Evolutionary conservation across 108 stramenopile genomes (phyloP), one percentile per base, ranked within the genome.

Genomic region (Epithemia pelagica): DNA sequence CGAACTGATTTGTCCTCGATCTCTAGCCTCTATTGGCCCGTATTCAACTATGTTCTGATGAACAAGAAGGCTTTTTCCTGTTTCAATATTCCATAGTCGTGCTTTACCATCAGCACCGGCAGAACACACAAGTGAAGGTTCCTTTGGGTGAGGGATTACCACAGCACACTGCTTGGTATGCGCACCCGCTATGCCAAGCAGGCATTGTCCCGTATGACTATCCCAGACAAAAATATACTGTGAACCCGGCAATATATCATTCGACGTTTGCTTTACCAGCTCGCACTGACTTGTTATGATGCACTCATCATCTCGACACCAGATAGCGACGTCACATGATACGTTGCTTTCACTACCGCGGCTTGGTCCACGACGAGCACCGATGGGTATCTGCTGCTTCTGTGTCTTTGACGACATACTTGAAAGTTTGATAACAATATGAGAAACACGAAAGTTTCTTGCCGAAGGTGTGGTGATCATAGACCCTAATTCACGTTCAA

Each of bases 221-320:
- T 90, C 89, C 92, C 92, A 93, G 5, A 93, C 61, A 64, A 74
- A 86, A n/a, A 93, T 59, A 59, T 77, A 78, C 37, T 90, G 89
- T 27, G 87, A 87, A 1, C 80, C 86, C 27, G 85, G 85, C 27
- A 78, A 57, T 28, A 92, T 87, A 8, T 82, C 82, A 52, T 54
- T 74, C 1, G 76, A 79, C 62, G 55, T 80, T 65, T 74, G 73
- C 61, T 86, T 86, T 21, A 75, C 57, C 22, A 81, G 84, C 37
- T 83, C 73, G 31, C 78, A 84, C 65, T 92, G 91, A 5, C 88
- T 89, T 20, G 88, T 92, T 0, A 92, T 63, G 28, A 92, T 77
- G 65, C 78, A 85, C 27, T 78, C 68, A 72, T 89, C 91, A 75
- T 89, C 85, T 28, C 75, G 77, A 23, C 82, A 73, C 91, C 91